These are phyloP conservation scores for Rhizopus delemar DNA, from an alignment of 371 early-diverging fungal species.

Conservation along the genomic window DNA sequence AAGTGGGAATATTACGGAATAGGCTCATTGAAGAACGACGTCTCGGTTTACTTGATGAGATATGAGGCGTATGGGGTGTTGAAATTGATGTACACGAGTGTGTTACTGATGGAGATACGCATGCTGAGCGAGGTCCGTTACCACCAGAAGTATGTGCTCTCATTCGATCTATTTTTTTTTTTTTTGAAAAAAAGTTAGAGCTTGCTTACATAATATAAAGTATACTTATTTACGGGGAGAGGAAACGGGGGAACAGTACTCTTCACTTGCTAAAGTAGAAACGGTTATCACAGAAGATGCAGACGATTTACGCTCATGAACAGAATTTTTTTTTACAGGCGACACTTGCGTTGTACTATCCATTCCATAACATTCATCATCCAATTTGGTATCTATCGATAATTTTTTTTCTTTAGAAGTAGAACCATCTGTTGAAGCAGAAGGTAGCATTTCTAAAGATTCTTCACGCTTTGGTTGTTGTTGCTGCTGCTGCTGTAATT, in stretches of 20 bases:
- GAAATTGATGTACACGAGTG: constrained; percentile 11
- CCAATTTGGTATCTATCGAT: constrained; percentile 20
- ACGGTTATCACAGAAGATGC: constrained; percentile 34
- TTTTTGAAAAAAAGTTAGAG: not conserved
- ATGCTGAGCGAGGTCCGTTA: constrained; percentile 22
- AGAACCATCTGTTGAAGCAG: constrained; percentile 5
- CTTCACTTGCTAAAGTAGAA: constrained; percentile 29
- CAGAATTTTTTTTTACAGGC: constrained; percentile 9
- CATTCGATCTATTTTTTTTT: constrained; percentile 12
- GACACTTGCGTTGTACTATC: not conserved
- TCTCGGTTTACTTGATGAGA: constrained; percentile 14
- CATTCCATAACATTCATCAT: constrained; percentile 5
- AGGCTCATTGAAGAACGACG: constrained; percentile 39
- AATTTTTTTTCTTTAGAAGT: constrained; percentile 2
- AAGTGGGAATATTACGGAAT: constrained; percentile 36
- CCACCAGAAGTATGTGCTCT: not conserved
- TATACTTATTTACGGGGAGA: constrained; percentile 25
- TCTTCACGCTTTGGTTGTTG: constrained; percentile 22
- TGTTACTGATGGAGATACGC: constrained; percentile 19
- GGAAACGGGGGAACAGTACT: constrained; percentile 21
- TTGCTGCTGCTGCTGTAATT: constrained; percentile 3
- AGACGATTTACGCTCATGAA: constrained; percentile 29
- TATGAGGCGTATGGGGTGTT: constrained; percentile 18
- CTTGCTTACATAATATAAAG: too few relatives aligned
- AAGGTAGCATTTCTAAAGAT: constrained; percentile 20